These are phyloP conservation scores for Phytophthora europaea DNA, from an alignment of 352 stramenopile genomes.

Conservation along the genomic window DNA sequence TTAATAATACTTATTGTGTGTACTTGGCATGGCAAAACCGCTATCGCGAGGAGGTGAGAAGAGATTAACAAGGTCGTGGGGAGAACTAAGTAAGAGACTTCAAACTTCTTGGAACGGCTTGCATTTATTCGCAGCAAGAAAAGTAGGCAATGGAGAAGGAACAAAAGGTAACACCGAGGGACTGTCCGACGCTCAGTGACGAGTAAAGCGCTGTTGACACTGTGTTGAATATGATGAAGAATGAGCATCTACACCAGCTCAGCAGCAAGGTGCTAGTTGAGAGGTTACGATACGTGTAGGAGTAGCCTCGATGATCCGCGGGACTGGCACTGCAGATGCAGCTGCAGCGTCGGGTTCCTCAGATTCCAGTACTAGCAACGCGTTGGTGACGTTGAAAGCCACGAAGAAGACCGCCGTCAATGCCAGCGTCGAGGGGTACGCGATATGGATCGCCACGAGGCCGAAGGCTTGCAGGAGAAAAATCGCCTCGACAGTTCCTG, in stretches of 20 bases:
- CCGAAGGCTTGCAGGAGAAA: conserved; percentile 47
- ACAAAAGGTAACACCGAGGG: too few species aligned
- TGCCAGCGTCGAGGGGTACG: conserved; percentile 45
- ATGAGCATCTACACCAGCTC: not conserved
- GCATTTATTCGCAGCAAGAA: too few species aligned
- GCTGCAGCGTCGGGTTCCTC: conserved; percentile 24
- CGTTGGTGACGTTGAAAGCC: conserved; percentile 67
- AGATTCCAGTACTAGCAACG: conserved; percentile 62
- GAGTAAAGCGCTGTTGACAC: not conserved
- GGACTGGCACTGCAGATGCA: not conserved
- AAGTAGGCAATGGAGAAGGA: too few species aligned
- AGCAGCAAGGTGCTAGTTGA: conserved; percentile 40
- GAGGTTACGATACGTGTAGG: conserved; percentile 27
- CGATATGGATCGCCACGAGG: conserved; percentile 35
- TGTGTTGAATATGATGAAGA: not conserved
- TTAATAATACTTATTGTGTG: too few species aligned
- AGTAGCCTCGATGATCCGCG: conserved; percentile 26
- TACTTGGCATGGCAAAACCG: too few species aligned
- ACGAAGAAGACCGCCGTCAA: conserved; percentile 53
- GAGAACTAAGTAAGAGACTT: too few species aligned
- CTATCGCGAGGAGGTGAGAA: too few species aligned
- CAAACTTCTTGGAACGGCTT: too few species aligned
- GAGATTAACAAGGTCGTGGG: too few species aligned
- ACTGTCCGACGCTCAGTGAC: too few species aligned
- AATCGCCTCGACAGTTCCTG: conserved; percentile 46